A percentile compares a stretch with the other conserved stretches of the same genome.
phyloP scores from a whole-genome alignment of 805 yeast genomes.

The Candida morakotiae region DNA sequence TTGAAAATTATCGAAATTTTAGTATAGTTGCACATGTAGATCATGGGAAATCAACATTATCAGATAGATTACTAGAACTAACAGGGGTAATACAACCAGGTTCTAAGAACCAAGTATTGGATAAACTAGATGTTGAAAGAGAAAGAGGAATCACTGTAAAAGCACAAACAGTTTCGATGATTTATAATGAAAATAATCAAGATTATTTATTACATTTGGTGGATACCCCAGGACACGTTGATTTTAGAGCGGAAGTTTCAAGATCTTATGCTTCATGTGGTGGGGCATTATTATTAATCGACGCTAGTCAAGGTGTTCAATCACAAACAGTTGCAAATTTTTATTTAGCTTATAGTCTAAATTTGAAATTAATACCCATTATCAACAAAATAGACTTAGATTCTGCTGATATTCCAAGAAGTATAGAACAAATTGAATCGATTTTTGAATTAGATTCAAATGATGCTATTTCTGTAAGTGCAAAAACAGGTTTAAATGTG shows the following conservation, averaged over 20 bases:
- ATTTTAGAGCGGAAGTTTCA: conserved; percentile 89
- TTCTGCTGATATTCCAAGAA: conserved; percentile 76
- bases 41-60: conserved; percentile 82
- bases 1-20: conserved; percentile 80
- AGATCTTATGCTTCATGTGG: conserved; percentile 95
- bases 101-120: conserved; percentile 76
- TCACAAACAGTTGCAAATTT: conserved; percentile 99
- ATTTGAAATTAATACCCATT: conserved; percentile 77
- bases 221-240: conserved; percentile 98
- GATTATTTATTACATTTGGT: conserved; percentile 87
- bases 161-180: conserved; percentile 95
- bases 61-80: conserved; percentile 81
- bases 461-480: conserved; percentile 81
- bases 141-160: conserved; percentile 96
- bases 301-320: conserved; percentile 94
- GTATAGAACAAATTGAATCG: conserved; percentile 78
- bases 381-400: conserved; percentile 89
- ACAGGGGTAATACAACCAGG: conserved; percentile 86
- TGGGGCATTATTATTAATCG: conserved; percentile 86
- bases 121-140: conserved; percentile 88
- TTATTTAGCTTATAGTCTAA: conserved; percentile 83
- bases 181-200: conserved; percentile 58
- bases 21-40: conserved; percentile 97
- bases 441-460: conserved; percentile 76
- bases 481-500: conserved; percentile 85